Conservation (phyloP, 2,329 filamentous ascomycete genomes). For the Xylaria hypoxylon region DNA sequence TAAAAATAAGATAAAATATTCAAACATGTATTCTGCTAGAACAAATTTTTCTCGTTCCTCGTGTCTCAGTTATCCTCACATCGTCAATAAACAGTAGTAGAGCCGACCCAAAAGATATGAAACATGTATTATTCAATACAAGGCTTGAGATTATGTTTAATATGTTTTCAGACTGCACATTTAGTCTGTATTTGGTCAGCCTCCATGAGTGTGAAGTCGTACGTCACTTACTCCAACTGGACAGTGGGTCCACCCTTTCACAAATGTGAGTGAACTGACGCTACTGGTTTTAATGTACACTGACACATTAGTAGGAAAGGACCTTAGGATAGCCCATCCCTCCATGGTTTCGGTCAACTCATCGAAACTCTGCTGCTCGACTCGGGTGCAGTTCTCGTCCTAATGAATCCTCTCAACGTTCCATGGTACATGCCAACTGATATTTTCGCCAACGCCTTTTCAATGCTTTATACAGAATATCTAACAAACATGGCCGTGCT, state of each 20-base stretch:
- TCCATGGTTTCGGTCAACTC: not conserved
- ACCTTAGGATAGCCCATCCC: not conserved
- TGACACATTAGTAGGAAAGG: not conserved
- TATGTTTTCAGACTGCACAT: not conserved
- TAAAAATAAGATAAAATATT: no score
- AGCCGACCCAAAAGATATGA: not conserved
- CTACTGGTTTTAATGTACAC: not conserved
- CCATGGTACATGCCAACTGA: constrained; percentile 26
- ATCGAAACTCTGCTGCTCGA: not conserved
- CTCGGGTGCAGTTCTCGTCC: not conserved
- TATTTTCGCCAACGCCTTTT: constrained; percentile 27
- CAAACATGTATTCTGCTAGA: not conserved
- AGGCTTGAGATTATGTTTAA: not conserved
- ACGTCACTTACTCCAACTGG: not conserved
- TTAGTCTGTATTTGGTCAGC: not conserved
- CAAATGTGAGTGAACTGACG: not conserved
- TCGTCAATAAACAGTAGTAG: not conserved
- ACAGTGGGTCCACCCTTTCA: not conserved
- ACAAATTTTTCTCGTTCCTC: not conserved
- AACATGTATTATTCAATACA: not conserved
- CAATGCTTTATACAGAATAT: constrained; percentile 36
- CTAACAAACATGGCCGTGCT: constrained; percentile 28
- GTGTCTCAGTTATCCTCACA: not conserved
- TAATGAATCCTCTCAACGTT: not conserved
- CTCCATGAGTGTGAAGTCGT: not conserved